A percentile compares a stretch with the other conserved stretches of the same genome.
phyloP scores from a whole-genome alignment of 2,329 filamentous ascomycete genomes.

The Paramyrothecium roridum region DNA sequence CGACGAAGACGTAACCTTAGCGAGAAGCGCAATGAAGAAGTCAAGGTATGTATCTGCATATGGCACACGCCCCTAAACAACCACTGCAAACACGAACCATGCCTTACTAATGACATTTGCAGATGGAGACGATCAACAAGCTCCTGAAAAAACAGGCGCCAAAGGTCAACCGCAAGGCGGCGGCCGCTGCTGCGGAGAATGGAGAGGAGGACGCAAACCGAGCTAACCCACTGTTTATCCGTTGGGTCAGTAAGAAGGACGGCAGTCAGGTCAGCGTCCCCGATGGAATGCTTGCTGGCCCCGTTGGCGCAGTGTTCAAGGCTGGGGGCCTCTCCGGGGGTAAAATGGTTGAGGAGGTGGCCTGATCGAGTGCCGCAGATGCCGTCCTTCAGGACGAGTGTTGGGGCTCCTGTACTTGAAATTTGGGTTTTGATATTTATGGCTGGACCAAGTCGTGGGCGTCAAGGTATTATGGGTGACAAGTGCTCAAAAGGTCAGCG shows the following conservation, averaged over 20 bases:
- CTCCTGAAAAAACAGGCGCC: constrained; percentile 82
- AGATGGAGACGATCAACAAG: constrained; percentile 92
- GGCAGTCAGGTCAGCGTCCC: constrained; percentile 64
- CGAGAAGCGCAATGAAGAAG: constrained; percentile 62
- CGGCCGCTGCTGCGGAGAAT: constrained; percentile 41
- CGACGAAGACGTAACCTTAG: constrained; percentile 59
- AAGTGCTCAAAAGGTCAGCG: no score
- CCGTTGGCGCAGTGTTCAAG: constrained; percentile 58
- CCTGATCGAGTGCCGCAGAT: constrained; percentile 4
- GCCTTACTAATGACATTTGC: constrained; percentile 5
- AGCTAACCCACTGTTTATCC: constrained; percentile 60
- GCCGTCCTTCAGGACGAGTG: neutral
- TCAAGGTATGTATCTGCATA: constrained; percentile 44
- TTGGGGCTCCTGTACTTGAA: no score
- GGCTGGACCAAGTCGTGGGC: no score
- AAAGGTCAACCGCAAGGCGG: constrained; percentile 60
- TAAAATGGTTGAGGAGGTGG: constrained; percentile 56
- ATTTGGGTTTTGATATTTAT: no score
- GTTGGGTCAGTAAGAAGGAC: constrained; percentile 67
- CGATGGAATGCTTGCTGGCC: constrained; percentile 63
- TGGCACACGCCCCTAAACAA: neutral
- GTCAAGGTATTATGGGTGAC: no score
- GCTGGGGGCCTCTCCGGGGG: constrained; percentile 23
- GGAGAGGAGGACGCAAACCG: constrained; percentile 45
- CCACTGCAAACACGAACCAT: constrained; percentile 2